A percentile compares a stretch with the other conserved stretches of the same genome.
phyloP scores from a whole-genome alignment of 352 stramenopile genomes.

The Phytophthora colocasiae region DNA sequence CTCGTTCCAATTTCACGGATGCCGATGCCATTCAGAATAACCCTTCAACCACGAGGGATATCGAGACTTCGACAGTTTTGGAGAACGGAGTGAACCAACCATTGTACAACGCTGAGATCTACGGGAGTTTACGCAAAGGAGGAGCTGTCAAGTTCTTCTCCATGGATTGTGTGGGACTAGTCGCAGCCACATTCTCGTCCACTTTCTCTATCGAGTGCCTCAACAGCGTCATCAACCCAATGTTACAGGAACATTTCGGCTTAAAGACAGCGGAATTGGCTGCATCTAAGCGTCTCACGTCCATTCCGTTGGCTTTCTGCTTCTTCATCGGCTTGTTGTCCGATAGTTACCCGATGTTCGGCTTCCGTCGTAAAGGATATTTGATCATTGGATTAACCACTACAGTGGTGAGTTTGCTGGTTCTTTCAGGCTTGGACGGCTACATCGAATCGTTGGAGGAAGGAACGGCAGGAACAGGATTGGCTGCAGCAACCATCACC shows the following conservation, averaged over 20 bases:
- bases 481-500: constrained; percentile 29
- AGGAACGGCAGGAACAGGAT: constrained; percentile 4
- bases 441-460: constrained; percentile 25
- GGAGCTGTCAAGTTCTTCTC: constrained; percentile 50
- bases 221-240: constrained; percentile 27
- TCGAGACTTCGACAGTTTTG: constrained; percentile 8
- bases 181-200: constrained; percentile 54
- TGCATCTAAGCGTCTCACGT: constrained; percentile 36
- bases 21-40: constrained; percentile 1
- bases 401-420: constrained; percentile 38
- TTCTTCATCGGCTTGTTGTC: constrained; percentile 84
- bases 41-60: neutral
- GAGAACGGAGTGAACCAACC: constrained; percentile 20
- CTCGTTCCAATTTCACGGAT: constrained; percentile 9
- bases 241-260: constrained; percentile 42
- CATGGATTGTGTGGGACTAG: constrained; percentile 40
- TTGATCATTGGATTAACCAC: constrained; percentile 61
- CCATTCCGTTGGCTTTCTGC: constrained; percentile 74
- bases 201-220: constrained; percentile 43
- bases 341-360: constrained; percentile 81
- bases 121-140: constrained; percentile 55
- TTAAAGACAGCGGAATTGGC: constrained; percentile 29
- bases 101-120: constrained; percentile 64
- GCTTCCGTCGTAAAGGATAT: constrained; percentile 86
- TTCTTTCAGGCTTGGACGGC: constrained; percentile 34